Base-by-base conservation (phyloP, 257 asterid genomes). In the Solanum habrochaites region DNA sequence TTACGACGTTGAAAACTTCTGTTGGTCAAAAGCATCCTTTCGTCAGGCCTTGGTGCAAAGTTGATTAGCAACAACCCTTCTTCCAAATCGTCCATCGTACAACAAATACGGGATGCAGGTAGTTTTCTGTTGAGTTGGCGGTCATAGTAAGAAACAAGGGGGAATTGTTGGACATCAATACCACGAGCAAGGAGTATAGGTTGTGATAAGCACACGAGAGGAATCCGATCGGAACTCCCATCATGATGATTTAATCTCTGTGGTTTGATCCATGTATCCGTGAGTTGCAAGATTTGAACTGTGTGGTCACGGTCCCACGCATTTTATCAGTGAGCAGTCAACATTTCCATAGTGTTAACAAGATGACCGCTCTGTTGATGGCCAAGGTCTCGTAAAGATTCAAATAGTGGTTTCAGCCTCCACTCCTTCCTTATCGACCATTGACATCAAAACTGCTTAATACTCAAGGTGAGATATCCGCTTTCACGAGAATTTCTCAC, bases 21-120 rank as follows among this genome's bases (percentile, higher is more conserved):
- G 94, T 0, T 91, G 90, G 87, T 93, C 95, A 18, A 87, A 35
- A 93, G 94, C 95, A 93, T 93, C 84, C 95, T 91, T 7, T 93
- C 94, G 5, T 93, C 95, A 4, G 91, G 91, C 94, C 77, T 75
- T 89, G 42, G 94, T 93, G 21, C 95, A 32, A 93, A 93, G 88
- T 93, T 93, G 62, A 93, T 93, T 93, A 11, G 95, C 95, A 29
- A 92, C 94, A 86, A 94, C 95, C 91, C 92, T 93, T 89, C 95
- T 93, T 89, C 95, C 95, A 42, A 93, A 93, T 39, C 95, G 86
- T 29, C 95, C 94, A 88, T 93, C n/a, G n/a, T 93, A 43, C 95
- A 89, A 42, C 94, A 94, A 39, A 93, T 93, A 89, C 95, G 93
- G n/a, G n/a, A 82, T 93, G 95, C 74, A 93, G 92, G 66, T 93